Percentiles rank a stretch among this genome's conserved stretches.
Conservation (phyloP, 768 basidiomycete species). For the Austroboletus festivus region DNA sequence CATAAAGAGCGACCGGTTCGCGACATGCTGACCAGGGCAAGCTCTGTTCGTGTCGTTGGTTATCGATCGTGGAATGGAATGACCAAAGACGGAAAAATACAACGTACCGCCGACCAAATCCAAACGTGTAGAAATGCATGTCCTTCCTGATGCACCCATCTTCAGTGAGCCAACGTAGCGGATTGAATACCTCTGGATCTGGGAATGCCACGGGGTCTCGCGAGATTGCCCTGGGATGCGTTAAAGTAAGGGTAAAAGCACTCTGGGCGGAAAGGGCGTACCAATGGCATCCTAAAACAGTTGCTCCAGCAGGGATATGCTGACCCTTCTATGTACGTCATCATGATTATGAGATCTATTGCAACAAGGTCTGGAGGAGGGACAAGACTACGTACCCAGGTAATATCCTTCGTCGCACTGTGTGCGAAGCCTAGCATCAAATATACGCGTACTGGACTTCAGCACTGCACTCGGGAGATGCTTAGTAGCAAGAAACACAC, state of each 20-base stretch:
- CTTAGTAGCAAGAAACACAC: slow-evolving; percentile 17
- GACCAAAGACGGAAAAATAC: background rate
- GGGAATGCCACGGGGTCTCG: slow-evolving; percentile 11
- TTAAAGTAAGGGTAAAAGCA: background rate
- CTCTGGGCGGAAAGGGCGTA: background rate
- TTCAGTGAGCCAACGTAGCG: background rate
- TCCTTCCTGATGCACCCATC: slow-evolving; percentile 38
- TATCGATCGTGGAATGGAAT: background rate
- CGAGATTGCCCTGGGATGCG: slow-evolving; percentile 10
- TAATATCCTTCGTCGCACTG: slow-evolving; percentile 56
- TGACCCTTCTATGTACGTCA: slow-evolving; percentile 2
- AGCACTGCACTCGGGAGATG: too few species aligned
- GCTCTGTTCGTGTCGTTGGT: slow-evolving; percentile 33
- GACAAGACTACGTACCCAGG: slow-evolving; percentile 44
- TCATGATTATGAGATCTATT: background rate
- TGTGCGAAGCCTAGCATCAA: slow-evolving; percentile 48
- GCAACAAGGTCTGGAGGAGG: background rate
- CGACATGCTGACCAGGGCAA: slow-evolving; percentile 56
- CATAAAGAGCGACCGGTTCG: slow-evolving; percentile 49
- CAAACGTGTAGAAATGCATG: slow-evolving; percentile 38
- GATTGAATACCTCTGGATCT: slow-evolving; percentile 13
- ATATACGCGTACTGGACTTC: background rate
- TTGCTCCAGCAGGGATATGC: slow-evolving; percentile 11
- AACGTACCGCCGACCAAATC: background rate
- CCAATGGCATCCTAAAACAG: slow-evolving; percentile 13